Percentiles rank a stretch among this genome's conserved stretches.
Conservation (phyloP, 2,329 filamentous ascomycete genomes). For the Colletotrichum sp. region DNA sequence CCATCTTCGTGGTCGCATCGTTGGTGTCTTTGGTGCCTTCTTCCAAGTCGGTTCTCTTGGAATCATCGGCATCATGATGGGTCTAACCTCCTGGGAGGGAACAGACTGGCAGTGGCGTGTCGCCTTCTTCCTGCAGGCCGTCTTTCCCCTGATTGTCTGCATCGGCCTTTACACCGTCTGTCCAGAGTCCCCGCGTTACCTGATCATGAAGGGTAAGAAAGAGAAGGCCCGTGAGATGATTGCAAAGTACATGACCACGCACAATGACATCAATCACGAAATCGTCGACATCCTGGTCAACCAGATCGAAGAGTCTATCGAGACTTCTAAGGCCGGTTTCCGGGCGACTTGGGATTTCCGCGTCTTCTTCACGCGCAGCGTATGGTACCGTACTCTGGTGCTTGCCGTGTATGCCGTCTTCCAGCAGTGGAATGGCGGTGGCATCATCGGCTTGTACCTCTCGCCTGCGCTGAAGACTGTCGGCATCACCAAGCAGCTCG, state of each 20-base stretch:
- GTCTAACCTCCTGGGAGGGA: conserved; percentile 38
- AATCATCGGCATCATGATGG: conserved; percentile 48
- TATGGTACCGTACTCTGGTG: conserved; percentile 46
- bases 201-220: conserved; percentile 38
- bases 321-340: conserved; percentile 39
- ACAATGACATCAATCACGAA: conserved; percentile 40
- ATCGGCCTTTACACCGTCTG: conserved; percentile 35
- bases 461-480: conserved; percentile 44
- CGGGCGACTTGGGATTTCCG: conserved; percentile 48
- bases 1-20: conserved; percentile 44
- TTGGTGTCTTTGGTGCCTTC: conserved; percentile 51
- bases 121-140: conserved; percentile 47
- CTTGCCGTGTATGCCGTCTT: conserved; percentile 49
- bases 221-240: conserved; percentile 39
- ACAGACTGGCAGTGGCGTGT: conserved; percentile 39
- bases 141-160: conserved; percentile 40
- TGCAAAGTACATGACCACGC: conserved; percentile 42
- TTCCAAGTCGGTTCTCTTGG: conserved; percentile 48
- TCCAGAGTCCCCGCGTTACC: conserved; percentile 47
- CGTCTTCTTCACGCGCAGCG: conserved; percentile 48
- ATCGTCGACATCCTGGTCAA: conserved; percentile 44
- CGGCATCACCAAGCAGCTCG: conserved; percentile 39
- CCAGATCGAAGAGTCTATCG: conserved; percentile 49
- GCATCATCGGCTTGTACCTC: conserved; percentile 48
- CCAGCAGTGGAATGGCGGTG: conserved; percentile 48